phyloP scores from a whole-genome alignment of 2,329 filamentous ascomycete genomes.

The Paecilomyces variotii region DNA sequence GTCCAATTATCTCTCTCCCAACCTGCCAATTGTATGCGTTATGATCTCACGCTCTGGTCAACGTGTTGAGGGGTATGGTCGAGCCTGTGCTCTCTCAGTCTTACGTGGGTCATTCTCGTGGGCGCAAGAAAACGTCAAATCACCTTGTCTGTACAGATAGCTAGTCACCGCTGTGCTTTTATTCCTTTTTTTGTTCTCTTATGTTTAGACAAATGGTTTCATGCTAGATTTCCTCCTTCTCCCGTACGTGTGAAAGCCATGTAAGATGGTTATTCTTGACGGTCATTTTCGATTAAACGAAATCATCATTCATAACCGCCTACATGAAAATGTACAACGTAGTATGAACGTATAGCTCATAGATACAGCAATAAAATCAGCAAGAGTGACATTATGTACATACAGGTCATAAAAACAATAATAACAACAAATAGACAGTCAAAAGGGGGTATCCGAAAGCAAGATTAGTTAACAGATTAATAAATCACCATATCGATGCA shows the following conservation, averaged over 20 bases:
- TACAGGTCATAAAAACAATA: neutral
- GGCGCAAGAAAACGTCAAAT: neutral
- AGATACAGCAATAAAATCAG: too few species aligned
- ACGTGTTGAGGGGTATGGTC: neutral
- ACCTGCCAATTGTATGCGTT: neutral
- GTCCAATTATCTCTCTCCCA: neutral
- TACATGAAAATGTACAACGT: too few species aligned
- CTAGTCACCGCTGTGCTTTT: constrained; percentile 31
- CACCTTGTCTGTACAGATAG: constrained; percentile 35
- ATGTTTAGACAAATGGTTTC: constrained; percentile 8
- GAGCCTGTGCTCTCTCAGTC: neutral
- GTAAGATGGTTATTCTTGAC: neutral
- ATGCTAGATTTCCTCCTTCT: neutral
- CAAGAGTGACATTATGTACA: too few species aligned
- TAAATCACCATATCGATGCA: neutral
- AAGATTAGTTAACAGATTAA: neutral
- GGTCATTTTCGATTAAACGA: neutral
- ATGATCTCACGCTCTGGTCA: neutral
- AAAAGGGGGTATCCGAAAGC: neutral
- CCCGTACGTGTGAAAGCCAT: neutral
- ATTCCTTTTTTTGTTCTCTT: constrained; percentile 16
- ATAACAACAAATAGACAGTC: neutral
- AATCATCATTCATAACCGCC: neutral
- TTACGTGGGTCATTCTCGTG: neutral
- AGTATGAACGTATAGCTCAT: too few species aligned